Percentiles rank a stretch among this genome's conserved stretches.
Conservation (phyloP, 2,329 filamentous ascomycete species). For the Clarireedia paspali region DNA sequence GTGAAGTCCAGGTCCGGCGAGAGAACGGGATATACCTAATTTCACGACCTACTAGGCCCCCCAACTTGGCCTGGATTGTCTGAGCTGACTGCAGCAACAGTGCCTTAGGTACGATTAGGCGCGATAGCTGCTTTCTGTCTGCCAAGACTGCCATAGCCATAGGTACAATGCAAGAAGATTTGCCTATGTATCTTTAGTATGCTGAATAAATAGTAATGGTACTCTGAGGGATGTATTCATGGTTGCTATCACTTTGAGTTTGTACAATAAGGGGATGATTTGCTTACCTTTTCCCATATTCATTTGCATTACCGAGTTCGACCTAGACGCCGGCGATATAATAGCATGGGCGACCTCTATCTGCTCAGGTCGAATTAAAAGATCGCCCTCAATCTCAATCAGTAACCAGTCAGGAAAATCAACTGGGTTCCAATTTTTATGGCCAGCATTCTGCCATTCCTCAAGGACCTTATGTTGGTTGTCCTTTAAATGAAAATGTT, state of each 20-base stretch:
- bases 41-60: constrained; percentile 35
- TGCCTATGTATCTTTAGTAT: too few species aligned
- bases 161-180: constrained; percentile 46
- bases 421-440: constrained; percentile 29
- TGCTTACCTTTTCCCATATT: constrained; percentile 59
- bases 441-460: constrained; percentile 34
- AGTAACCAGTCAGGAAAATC: constrained; percentile 55
- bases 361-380: constrained; percentile 55
- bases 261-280: too few species aligned
- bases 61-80: constrained; percentile 36
- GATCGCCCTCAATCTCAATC: constrained; percentile 56
- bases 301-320: constrained; percentile 29
- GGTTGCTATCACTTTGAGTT: too few species aligned
- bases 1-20: constrained; percentile 32
- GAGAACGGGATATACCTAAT: constrained; percentile 42
- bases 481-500: constrained; percentile 29
- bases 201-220: too few species aligned
- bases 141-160: constrained; percentile 42
- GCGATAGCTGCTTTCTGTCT: constrained; percentile 32
- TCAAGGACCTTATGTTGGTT: constrained; percentile 29
- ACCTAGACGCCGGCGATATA: constrained; percentile 41
- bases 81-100: constrained; percentile 39
- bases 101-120: constrained; percentile 38
- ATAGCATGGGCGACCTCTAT: constrained; percentile 55
- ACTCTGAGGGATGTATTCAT: too few species aligned